phyloP scores from a whole-genome alignment of 169 alveolate genomes.

The Eimeria maxima region DNA sequence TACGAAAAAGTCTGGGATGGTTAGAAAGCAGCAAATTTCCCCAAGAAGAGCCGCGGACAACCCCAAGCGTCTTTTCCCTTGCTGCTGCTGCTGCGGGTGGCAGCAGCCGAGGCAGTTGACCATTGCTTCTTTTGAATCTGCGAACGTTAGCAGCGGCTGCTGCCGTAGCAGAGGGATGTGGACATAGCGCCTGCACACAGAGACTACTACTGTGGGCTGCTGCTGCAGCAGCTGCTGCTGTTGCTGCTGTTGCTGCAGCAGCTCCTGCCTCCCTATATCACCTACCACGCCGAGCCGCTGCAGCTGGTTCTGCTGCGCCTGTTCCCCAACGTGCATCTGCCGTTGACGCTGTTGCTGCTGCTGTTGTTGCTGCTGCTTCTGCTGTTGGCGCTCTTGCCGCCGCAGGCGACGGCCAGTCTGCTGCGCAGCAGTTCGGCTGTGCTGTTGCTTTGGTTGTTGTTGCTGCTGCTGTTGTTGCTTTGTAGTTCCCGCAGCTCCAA shows the following conservation, averaged over 20 bases:
- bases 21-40: constrained; percentile 25
- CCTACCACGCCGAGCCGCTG: not conserved
- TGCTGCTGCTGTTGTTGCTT: not conserved
- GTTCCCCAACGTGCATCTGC: not conserved
- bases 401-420: constrained; percentile 2
- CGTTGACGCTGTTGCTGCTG: not conserved
- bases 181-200: constrained; percentile 18
- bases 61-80: not conserved
- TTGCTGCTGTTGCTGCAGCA: constrained; percentile 34
- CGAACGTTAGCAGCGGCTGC: constrained; percentile 7
- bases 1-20: constrained; percentile 24
- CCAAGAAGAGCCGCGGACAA: constrained; percentile 35
- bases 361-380: not conserved
- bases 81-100: constrained; percentile 28
- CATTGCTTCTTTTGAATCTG: constrained; percentile 35
- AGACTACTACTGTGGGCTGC: constrained; percentile 30
- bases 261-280: not conserved
- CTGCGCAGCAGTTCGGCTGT: not conserved
- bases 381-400: not conserved
- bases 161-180: constrained; percentile 40
- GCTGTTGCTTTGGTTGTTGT: not conserved
- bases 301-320: not conserved
- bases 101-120: constrained; percentile 6
- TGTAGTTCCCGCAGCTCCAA: not conserved
- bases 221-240: constrained; percentile 44